Conservation (phyloP, 2,329 filamentous ascomycete genomes). For the Zasmidium angulare region DNA sequence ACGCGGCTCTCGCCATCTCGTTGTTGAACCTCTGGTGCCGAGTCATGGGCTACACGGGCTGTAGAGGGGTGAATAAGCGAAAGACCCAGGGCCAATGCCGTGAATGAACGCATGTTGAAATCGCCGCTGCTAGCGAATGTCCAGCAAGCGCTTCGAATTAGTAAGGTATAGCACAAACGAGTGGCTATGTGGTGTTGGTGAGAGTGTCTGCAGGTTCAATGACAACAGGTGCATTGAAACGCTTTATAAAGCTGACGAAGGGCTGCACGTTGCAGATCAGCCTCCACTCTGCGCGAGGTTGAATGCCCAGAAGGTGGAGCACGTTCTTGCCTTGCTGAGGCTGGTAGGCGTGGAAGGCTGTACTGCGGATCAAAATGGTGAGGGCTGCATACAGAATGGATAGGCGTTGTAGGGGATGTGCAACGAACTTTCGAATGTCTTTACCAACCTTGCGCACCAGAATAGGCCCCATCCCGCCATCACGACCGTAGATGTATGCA, state of each 20-base stretch:
- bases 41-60: slow-evolving; percentile 26
- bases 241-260: slow-evolving; percentile 24
- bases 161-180: slow-evolving; percentile 5
- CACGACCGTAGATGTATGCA: slow-evolving; percentile 8
- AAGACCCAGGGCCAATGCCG: slow-evolving; percentile 30
- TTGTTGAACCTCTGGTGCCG: slow-evolving; percentile 16
- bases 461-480: slow-evolving; percentile 20
- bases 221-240: slow-evolving; percentile 9
- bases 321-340: slow-evolving; percentile 32
- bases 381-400: slow-evolving; percentile 27
- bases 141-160: slow-evolving; percentile 15
- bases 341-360: slow-evolving; percentile 19
- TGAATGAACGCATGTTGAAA: slow-evolving; percentile 29
- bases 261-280: slow-evolving; percentile 17
- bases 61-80: slow-evolving; percentile 24
- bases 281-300: slow-evolving; percentile 8
- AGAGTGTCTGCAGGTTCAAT: slow-evolving; percentile 16
- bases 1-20: slow-evolving; percentile 19
- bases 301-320: slow-evolving; percentile 8
- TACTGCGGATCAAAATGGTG: slow-evolving; percentile 17
- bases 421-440: slow-evolving; percentile 20
- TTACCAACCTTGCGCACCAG: slow-evolving; percentile 17
- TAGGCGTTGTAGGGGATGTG: slow-evolving; percentile 26
- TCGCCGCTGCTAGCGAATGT: slow-evolving; percentile 24
- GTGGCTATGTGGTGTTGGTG: slow-evolving; percentile 6